A percentile compares a stretch with the other conserved stretches of the same genome.
Evolutionary conservation across 116 monocot species (phyloP).

Genomic region (Trichopus zeylanicus): DNA sequence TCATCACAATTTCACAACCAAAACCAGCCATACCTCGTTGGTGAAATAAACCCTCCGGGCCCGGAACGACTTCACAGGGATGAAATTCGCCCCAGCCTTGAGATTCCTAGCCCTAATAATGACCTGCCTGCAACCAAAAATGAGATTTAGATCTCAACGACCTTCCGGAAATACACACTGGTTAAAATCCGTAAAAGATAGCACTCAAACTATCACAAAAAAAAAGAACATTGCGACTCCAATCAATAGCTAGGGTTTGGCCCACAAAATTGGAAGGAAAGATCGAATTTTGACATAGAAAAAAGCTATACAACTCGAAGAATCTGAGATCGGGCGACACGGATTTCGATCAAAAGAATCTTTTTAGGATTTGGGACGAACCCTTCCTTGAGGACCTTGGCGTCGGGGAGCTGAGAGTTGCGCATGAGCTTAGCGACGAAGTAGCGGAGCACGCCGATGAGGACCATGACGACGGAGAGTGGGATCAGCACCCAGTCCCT

Average conservation of each 20-base stretch:
- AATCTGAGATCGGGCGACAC: neutral
- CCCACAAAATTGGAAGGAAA: neutral
- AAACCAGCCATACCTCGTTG: conserved; percentile 61
- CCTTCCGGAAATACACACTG: too few species aligned
- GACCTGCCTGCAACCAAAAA: conserved; percentile 55
- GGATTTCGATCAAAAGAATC: neutral
- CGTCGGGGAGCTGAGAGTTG: conserved; percentile 55
- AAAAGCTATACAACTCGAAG: neutral
- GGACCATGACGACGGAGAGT: conserved; percentile 95
- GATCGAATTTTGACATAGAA: neutral
- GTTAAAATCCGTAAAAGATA: too few species aligned
- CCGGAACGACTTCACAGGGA: conserved; percentile 75
- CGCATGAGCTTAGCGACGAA: conserved; percentile 98
- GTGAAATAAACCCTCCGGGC: conserved; percentile 70
- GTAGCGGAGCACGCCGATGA: conserved; percentile 96
- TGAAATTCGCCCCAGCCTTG: conserved; percentile 60
- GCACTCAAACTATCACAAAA: too few species aligned
- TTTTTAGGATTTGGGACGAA: conserved; percentile 6
- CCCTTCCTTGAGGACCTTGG: conserved; percentile 88
- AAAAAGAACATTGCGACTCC: too few species aligned
- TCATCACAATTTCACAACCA: too few species aligned
- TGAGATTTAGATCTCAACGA: too few species aligned
- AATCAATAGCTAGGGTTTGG: neutral
- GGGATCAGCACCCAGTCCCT: conserved; percentile 98
- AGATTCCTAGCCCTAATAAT: conserved; percentile 83